These are phyloP conservation scores for Diaporthe ampelina DNA, from an alignment of 2,329 filamentous ascomycete species.

Conservation along the genomic window DNA sequence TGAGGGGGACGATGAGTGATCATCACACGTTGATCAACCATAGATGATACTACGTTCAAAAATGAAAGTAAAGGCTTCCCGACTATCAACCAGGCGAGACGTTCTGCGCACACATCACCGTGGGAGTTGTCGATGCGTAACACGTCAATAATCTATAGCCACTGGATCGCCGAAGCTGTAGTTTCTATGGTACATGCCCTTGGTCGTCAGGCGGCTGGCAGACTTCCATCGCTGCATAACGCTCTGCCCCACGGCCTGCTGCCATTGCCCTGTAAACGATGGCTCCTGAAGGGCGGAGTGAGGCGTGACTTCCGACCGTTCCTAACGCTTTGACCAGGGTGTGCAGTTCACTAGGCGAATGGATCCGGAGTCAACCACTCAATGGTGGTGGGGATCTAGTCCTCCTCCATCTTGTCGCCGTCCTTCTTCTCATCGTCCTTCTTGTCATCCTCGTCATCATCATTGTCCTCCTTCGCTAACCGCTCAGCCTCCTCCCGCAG, in stretches of 20 bases:
- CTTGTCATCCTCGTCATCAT: constrained; percentile 83
- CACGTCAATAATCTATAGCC: constrained; percentile 45
- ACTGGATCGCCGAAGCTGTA: constrained; percentile 26
- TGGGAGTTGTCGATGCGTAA: background rate
- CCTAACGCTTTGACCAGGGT: background rate
- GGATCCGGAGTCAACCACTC: background rate
- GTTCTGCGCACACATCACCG: background rate
- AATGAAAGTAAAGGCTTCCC: background rate
- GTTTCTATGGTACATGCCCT: constrained; percentile 15
- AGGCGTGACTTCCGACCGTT: background rate
- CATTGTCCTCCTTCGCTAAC: constrained; percentile 88
- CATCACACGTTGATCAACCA: background rate
- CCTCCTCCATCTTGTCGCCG: constrained; percentile 89
- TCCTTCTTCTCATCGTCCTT: constrained; percentile 77
- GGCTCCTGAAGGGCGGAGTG: background rate
- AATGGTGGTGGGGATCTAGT: constrained; percentile 25
- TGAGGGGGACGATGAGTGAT: constrained; percentile 16
- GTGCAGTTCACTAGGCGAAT: background rate
- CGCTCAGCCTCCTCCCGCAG: constrained; percentile 92
- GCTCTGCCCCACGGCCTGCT: constrained; percentile 10
- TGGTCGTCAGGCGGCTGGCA: background rate
- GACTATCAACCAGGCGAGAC: background rate
- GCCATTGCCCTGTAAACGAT: background rate
- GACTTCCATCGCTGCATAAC: background rate
- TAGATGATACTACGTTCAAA: background rate